Evolutionary conservation across 305 asterid genomes (phyloP), one percentile per base, ranked within the genome.

Genomic region (Fraxinus ornus): DNA sequence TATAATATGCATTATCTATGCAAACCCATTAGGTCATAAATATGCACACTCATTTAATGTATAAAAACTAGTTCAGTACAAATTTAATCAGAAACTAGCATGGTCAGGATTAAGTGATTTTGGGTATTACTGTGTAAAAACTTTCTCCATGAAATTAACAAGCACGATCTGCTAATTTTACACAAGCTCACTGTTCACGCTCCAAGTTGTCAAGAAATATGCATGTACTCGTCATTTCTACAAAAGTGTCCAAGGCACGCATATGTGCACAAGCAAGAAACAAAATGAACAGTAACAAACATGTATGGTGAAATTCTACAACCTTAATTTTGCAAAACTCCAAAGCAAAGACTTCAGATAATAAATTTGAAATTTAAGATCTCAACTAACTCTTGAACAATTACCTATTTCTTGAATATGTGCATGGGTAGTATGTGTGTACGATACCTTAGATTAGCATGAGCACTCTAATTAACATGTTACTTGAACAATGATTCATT

Each of bases 21-120:
- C 70, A 60, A 79, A 68, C 33, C 4, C 9, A n/a, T 83, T 78
- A 82, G 80, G 60, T 71, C 49, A 71, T 22, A 60, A 7, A 60
- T 21, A 60, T 19, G 49, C 21, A 62, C 9, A 80, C 72, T 47
- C 41, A 64, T 82, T 24, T 37, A n/a, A 68, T 68, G 72, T 64
- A 9, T 66, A 24, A 66, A 66, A 66, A 66, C 74, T 26, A 66
- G n/a, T 66, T 9, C 35, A 3, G 35, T 66, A 66, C 35, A 66
- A 26, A 9, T 82, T 24, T 47, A 30, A 70, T 70, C 19, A 70
- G 19, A 70, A 30, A 70, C 41, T 13, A 30, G 10, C 75, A 70
- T 70, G 75, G 75, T 28, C 75, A 26, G 36, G 35, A 24, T 24
- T 68, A 68, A 68, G 21, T 26, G 74, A 26, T 66, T 68, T 13